Conservation (phyloP, 495 filamentous ascomycete species). For the Neurospora terricola region DNA sequence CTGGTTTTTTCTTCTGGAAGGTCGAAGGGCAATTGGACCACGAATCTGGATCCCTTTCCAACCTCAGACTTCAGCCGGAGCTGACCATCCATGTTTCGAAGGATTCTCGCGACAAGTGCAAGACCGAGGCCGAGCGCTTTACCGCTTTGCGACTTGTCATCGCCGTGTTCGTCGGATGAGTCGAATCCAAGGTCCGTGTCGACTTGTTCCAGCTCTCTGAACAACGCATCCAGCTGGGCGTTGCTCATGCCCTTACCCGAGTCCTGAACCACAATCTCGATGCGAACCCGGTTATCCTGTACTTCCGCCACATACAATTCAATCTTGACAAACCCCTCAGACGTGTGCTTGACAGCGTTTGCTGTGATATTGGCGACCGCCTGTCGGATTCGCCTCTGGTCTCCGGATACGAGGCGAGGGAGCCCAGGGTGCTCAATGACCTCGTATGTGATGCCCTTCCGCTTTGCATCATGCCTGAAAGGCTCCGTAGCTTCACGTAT, state of each 20-base stretch:
- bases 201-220: constrained; percentile 82
- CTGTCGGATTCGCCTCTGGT: constrained; percentile 69
- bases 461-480: constrained; percentile 62
- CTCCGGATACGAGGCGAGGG: constrained; percentile 64
- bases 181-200: constrained; percentile 46
- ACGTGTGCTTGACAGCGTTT: constrained; percentile 80
- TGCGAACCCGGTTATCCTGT: constrained; percentile 35
- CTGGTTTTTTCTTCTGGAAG: constrained; percentile 39
- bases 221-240: constrained; percentile 63
- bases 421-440: constrained; percentile 58
- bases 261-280: constrained; percentile 71
- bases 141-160: constrained; percentile 19
- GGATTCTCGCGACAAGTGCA: constrained; percentile 72
- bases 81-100: constrained; percentile 88
- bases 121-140: constrained; percentile 67
- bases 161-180: constrained; percentile 18
- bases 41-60: constrained; percentile 76
- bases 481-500: constrained; percentile 67
- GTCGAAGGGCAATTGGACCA: constrained; percentile 59
- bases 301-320: constrained; percentile 51
- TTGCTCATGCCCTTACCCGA: constrained; percentile 72
- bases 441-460: constrained; percentile 64
- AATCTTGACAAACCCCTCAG: constrained; percentile 55
- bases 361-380: constrained; percentile 73
- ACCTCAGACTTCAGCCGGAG: constrained; percentile 78